Base-by-base conservation (phyloP, 805 yeast genomes). In the Starmerella potacharoeniae region DNA sequence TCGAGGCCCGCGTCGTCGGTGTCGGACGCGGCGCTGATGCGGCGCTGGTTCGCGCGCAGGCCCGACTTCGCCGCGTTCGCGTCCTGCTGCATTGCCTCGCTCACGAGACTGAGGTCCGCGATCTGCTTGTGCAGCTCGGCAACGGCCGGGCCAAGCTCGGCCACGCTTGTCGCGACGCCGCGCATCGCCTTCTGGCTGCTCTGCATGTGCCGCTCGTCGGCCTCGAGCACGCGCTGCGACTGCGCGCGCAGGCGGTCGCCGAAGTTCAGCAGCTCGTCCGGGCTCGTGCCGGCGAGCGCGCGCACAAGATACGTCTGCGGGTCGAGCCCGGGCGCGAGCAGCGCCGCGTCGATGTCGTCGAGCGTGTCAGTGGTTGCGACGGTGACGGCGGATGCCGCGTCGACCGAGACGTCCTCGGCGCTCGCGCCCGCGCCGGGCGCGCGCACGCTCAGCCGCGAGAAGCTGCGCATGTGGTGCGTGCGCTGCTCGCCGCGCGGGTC, bases 111-210 rank as follows among this genome's bases (percentile, higher is more conserved):
- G 41, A 90, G 68, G 34, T 81, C 84, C 53, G 73, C 75, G 16
- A 88, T 77, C 28, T 79, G 74, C 9, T 73, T 71, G 55, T 93
- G 78, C 57, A 90, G 71, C 50, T 71, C 74, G 57, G 82, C 75
- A 59, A 89, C 69, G 60, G 83, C 88, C 7, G 75, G 72, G 53
- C 83, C 82, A 0, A 95, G 82, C n/a, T 73, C 72, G 39, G 75
- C 73, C 36, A 89, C 71, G 55, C 84, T 84, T 33, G 75, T 74
- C 43, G 71, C 69, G 0, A 66, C 70, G 14, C 61, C 42, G 40
- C 67, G 57, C 56, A 69, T 62, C 6, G 71, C 61, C 52, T 62
- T 63, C 56, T 68, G 68, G 58, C 62, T 68, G 49, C 58, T 62
- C 45, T 67, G 63, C 51, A 65, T 53, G 10, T 59, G 59, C 29